These are phyloP conservation scores for Vaccinium myrtillus DNA, from an alignment of 148 eudicot genomes.

Conservation along the genomic window DNA sequence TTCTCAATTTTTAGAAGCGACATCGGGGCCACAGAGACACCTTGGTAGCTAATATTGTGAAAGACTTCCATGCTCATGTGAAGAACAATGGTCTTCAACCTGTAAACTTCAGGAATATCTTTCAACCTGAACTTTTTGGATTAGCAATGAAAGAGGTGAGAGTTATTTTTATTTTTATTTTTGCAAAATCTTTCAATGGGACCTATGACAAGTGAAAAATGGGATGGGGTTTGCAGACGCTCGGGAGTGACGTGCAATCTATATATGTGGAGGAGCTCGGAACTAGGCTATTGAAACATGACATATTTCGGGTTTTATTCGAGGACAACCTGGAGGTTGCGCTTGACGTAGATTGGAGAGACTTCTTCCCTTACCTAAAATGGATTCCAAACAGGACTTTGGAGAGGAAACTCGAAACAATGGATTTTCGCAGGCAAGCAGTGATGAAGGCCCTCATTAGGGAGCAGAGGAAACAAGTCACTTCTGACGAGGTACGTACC, in stretches of 20 bases:
- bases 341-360: slow-evolving; percentile 91
- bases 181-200: not conserved
- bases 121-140: slow-evolving; percentile 68
- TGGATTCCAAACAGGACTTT: slow-evolving; percentile 76
- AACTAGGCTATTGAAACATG: slow-evolving; percentile 48
- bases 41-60: slow-evolving; percentile 45
- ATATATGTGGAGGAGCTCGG: slow-evolving; percentile 66
- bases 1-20: slow-evolving; percentile 46
- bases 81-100: slow-evolving; percentile 40
- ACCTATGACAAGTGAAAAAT: not conserved
- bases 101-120: slow-evolving; percentile 55
- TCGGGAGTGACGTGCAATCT: slow-evolving; percentile 60
- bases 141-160: slow-evolving; percentile 58
- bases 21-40: slow-evolving; percentile 49
- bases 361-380: slow-evolving; percentile 76
- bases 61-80: slow-evolving; percentile 32
- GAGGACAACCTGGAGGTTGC: slow-evolving; percentile 76
- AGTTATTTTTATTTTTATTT: slow-evolving; percentile 38
- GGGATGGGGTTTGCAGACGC: slow-evolving; percentile 55
- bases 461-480: slow-evolving; percentile 44
- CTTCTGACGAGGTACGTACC: slow-evolving; percentile 40
- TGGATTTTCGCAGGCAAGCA: slow-evolving; percentile 54
- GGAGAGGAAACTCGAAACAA: slow-evolving; percentile 43
- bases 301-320: slow-evolving; percentile 54
- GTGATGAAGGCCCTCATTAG: slow-evolving; percentile 69